phyloP scores from a whole-genome alignment of 1,284 basidiomycete species.

The Calocybe gambosa region DNA sequence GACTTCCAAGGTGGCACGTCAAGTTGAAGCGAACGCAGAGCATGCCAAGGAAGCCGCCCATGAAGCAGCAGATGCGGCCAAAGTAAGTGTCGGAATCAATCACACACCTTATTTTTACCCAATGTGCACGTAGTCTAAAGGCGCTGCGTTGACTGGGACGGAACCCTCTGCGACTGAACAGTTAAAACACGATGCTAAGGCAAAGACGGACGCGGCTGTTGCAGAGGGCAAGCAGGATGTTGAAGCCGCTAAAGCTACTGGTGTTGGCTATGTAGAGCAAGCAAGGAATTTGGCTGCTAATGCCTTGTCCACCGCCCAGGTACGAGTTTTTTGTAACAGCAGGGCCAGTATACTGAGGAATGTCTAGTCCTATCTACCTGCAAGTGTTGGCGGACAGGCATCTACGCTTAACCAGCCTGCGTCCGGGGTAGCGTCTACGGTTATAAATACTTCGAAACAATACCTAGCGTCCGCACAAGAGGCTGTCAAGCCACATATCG shows the following conservation, averaged over 20 bases:
- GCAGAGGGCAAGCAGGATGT: conserved; percentile 48
- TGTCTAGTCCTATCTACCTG: conserved; percentile 29
- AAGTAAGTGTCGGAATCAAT: conserved; percentile 25
- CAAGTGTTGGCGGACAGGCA: conserved; percentile 19
- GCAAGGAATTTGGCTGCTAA: conserved; percentile 41
- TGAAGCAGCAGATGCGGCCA: conserved; percentile 42
- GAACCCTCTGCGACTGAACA: conserved; percentile 35
- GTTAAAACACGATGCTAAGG: conserved; percentile 34
- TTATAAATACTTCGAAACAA: conserved; percentile 34
- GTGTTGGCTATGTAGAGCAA: conserved; percentile 44
- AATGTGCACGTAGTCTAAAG: conserved; percentile 31
- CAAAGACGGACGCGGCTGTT: conserved; percentile 46
- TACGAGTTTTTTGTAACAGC: conserved; percentile 19
- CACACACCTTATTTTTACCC: not conserved
- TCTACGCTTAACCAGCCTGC: conserved; percentile 15
- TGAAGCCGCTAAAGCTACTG: conserved; percentile 35
- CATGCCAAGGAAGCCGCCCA: conserved; percentile 38
- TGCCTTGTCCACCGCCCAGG: conserved; percentile 48
- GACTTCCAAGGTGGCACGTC: conserved; percentile 30
- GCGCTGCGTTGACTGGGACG: conserved; percentile 37
- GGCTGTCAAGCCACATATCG: conserved; percentile 31
- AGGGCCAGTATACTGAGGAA: not conserved
- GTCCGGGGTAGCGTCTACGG: conserved; percentile 26
- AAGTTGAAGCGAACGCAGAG: conserved; percentile 39
- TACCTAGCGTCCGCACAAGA: conserved; percentile 35